Evolutionary conservation across 1,284 basidiomycete genomes (phyloP), one percentile per base, ranked within the genome.

Genomic region (Meira miltonrushii): DNA sequence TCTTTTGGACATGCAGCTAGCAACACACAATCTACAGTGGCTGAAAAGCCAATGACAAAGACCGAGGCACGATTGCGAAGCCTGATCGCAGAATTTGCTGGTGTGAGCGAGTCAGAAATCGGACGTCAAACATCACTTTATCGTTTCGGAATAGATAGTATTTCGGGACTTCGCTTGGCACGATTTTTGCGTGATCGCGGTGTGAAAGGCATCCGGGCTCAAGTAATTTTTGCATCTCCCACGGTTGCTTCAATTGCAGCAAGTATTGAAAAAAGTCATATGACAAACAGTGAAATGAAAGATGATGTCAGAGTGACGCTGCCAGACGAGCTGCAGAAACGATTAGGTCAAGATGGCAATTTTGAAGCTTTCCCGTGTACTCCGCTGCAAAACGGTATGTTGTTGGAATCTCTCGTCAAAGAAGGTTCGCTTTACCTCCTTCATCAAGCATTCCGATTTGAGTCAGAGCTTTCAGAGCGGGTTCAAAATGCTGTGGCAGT

Each of bases 341-440:
- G 21, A 41, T 51, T 65, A 12, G 58, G 56, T 17, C 44, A 15
- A 10, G 39, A 37, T 15, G 68, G 66, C 46, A 37, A 60, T 21
- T 58, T 69, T 52, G 55, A 64, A 12, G 55, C 69, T 28, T 9
- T 70, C 44, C 75, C 76, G 0, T 75, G 72, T 58, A 76, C 75
- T 17, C 75, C 76, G 6, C 60, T 77, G 48, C 76, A 78, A 54
- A 57, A 66, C 1, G 72, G 74, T 7, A 74, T 77, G 70, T 67
- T 78, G 43, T 61, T 70, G 0, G 69, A 75, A 44, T 66, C 67
- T 13, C 60, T 73, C 21, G 63, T 65, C 3, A 65, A 62, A 6
- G 48, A 53, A 1, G 71, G 71, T 21, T 54, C 46, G 9, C 57
- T 70, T 4, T 75, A 77, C 60, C 60, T 71, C 57, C 71, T 74